These are phyloP conservation scores for Zalaria sp. DNA, from an alignment of 2,329 filamentous ascomycete genomes.

Conservation along the genomic window DNA sequence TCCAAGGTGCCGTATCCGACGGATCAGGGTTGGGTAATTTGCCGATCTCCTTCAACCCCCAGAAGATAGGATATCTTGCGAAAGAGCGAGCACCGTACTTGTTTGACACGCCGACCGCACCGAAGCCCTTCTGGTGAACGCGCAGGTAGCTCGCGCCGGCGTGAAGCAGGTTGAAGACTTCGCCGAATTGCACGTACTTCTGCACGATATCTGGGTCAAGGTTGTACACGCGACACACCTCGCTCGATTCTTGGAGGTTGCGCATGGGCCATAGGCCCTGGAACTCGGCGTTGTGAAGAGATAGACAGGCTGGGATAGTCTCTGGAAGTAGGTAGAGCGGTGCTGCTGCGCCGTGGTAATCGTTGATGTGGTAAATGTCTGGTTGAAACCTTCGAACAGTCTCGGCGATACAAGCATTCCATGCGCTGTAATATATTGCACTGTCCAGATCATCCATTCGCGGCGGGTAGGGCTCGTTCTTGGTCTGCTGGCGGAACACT, in stretches of 20 bases:
- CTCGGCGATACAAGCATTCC: conserved; percentile 56
- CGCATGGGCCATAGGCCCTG: conserved; percentile 57
- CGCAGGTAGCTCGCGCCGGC: conserved; percentile 52
- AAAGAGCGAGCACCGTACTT: conserved; percentile 55
- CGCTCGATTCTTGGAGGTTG: conserved; percentile 43
- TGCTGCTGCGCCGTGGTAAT: conserved; percentile 49
- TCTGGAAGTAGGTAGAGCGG: conserved; percentile 50
- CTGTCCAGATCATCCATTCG: conserved; percentile 57
- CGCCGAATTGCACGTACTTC: conserved; percentile 52
- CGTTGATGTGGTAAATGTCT: conserved; percentile 54
- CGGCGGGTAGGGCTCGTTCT: conserved; percentile 49
- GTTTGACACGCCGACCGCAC: conserved; percentile 52
- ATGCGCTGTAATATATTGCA: conserved; percentile 55
- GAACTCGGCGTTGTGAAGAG: conserved; percentile 56
- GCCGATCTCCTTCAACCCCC: conserved; percentile 49
- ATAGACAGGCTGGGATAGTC: conserved; percentile 47
- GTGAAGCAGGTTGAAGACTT: conserved; percentile 55
- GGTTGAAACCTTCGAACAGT: conserved; percentile 47
- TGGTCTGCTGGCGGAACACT: conserved; percentile 50
- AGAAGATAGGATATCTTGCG: conserved; percentile 55
- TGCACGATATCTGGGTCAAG: conserved; percentile 41
- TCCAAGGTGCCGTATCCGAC: conserved; percentile 48
- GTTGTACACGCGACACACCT: conserved; percentile 53
- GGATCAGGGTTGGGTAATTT: conserved; percentile 53
- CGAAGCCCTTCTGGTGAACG: conserved; percentile 53